Evolutionary conservation across 306 rosid genomes (phyloP), one percentile per base, ranked within the genome.

Genomic region (Delonix regia): DNA sequence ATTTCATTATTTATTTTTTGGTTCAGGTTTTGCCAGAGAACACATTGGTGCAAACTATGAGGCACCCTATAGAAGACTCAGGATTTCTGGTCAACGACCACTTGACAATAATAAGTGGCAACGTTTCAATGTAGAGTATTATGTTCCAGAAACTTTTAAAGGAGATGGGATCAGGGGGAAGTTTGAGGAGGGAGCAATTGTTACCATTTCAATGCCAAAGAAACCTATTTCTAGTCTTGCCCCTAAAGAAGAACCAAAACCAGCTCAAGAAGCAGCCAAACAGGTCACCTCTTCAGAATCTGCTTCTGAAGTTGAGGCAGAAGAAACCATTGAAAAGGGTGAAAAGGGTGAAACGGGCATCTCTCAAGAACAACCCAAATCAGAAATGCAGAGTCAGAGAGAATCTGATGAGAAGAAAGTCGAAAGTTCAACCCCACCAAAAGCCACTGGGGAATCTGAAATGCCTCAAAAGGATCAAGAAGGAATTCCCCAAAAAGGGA

Each of bases 121-220:
- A 67, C 72, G 53, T 14, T 67, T 24, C 72, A 67, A 18, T 42
- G 21, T 21, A 1, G 53, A 12, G 19, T 13, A 42, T 67, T 16
- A 2, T 6, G 2, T 67, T 13, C 72, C 72, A 42, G 36, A 67
- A 67, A 7, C 9, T 67, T 42, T 36, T 67, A 21, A 67, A 4
- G 21, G 1, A 12, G 72, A 24, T 2, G 1, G 2, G 4, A 12
- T 85, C 3, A 56, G 1, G 28, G 88, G 86, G 22, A 67, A 65
- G 33, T n/a, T 75, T 52, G 78, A 75, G 0, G 84, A 79, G 0
- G 86, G 82, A 24, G 79, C 48, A 71, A 41, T 3, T 25, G 28
- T 85, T 21, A 79, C 41, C 74, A 66, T 85, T 34, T 57, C 19
- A 82, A 79, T 85, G 39, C 66, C 65, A 71, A 76, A 75, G 8